phyloP scores from a whole-genome alignment of 1,139 yeast genomes.

The Yamadazyma jaroonii region DNA sequence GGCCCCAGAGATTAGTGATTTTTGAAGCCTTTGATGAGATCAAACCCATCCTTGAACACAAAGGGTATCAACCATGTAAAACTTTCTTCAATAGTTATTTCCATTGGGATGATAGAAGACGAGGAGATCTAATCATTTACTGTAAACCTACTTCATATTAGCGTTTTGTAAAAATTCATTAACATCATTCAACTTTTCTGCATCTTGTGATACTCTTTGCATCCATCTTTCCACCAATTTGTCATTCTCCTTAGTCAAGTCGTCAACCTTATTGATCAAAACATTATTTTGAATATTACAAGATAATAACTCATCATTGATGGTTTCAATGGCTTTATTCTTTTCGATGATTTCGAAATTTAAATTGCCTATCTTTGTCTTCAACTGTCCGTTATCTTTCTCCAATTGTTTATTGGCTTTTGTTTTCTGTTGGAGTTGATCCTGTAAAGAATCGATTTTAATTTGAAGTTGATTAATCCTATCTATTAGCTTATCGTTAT shows the following conservation, averaged over 20 bases:
- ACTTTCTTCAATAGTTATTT: slow-evolving; percentile 74
- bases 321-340: slow-evolving; percentile 53
- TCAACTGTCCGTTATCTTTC: slow-evolving; percentile 21
- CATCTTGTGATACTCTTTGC: slow-evolving; percentile 54
- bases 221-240: slow-evolving; percentile 60
- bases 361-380: slow-evolving; percentile 30
- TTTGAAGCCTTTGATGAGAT: slow-evolving; percentile 64
- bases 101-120: slow-evolving; percentile 85
- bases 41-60: slow-evolving; percentile 31
- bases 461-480: slow-evolving; percentile 25
- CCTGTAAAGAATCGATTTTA: slow-evolving; percentile 21
- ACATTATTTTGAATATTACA: slow-evolving; percentile 70
- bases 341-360: slow-evolving; percentile 51
- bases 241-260: slow-evolving; percentile 42
- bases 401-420: slow-evolving; percentile 19
- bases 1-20: slow-evolving; percentile 73
- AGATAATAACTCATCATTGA: slow-evolving; percentile 71
- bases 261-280: slow-evolving; percentile 40
- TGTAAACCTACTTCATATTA: slow-evolving; percentile 9
- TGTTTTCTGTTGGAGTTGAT: slow-evolving; percentile 11
- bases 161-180: slow-evolving; percentile 30
- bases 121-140: slow-evolving; percentile 74
- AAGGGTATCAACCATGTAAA: slow-evolving; percentile 45
- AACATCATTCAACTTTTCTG: slow-evolving; percentile 57
- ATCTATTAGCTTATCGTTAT: slow-evolving; percentile 18